Conservation (phyloP, 148 eudicot genomes). For the Salicornia ramosissima region DNA sequence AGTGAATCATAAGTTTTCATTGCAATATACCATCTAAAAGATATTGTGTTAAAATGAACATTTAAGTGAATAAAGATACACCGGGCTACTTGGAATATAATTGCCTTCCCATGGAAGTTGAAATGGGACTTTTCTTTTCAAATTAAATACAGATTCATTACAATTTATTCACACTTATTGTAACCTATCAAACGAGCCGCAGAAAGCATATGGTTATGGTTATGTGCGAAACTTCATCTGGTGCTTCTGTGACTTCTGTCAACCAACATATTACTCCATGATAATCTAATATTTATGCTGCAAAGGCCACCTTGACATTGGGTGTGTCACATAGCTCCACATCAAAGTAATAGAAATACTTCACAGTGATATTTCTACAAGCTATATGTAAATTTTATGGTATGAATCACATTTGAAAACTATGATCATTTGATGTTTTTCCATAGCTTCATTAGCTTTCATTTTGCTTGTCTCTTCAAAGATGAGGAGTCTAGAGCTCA, state of each 20-base stretch:
- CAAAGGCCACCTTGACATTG: background rate
- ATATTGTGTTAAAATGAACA: too few relatives aligned
- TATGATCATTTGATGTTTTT: too few relatives aligned
- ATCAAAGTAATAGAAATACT: background rate
- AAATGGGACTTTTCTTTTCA: background rate
- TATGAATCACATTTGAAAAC: too few relatives aligned
- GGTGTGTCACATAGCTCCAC: background rate
- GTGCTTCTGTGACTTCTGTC: background rate
- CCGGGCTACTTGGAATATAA: background rate
- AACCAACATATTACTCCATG: background rate
- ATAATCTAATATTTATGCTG: background rate
- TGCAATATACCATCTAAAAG: too few relatives aligned
- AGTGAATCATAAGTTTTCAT: too few relatives aligned
- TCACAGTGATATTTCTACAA: too few relatives aligned
- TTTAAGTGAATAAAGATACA: too few relatives aligned
- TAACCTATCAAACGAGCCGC: background rate
- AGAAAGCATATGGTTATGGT: background rate
- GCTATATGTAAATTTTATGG: too few relatives aligned
- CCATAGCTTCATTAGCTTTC: too few relatives aligned
- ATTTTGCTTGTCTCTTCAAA: background rate
- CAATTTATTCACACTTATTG: background rate
- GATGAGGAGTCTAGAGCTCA: conserved; percentile 11
- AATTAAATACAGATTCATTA: too few relatives aligned
- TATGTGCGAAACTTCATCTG: background rate
- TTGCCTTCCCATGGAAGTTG: background rate